Evolutionary conservation across 1,284 basidiomycete species (phyloP), one percentile per base, ranked within the genome.

Genomic region (Cutaneotrichosporon mucoides): DNA sequence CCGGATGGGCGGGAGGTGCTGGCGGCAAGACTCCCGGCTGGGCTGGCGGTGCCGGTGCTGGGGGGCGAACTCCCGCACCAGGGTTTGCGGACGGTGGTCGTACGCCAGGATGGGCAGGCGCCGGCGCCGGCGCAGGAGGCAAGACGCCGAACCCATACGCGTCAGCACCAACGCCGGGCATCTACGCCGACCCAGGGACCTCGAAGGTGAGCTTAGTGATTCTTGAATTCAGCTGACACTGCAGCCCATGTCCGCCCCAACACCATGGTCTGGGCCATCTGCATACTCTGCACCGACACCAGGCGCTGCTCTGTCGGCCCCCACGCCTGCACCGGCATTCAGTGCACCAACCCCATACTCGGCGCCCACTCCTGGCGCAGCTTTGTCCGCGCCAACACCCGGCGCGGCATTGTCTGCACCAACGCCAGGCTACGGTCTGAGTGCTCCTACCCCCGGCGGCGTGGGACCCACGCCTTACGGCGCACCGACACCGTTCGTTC

Each of bases 61-160:
- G 65, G 41, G 71, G 73, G 16, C 70, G 65, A 59, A 73, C 71
- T 40, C 71, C 70, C 7, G 70, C 69, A 33, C 62, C 66, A 34
- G 64, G 62, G 16, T 62, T 59, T 5, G 61, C 67, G 7, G 72
- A 61, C 43, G 73, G 75, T 37, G 76, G 79, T 2, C 64, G 70
- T 42, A 79, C 79, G 10, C 79, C 79, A 3, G 77, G 71, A 1
- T 79, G 69, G 69, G 47, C 63, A 5, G 64, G 63, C 15, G 62
- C 57, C 11, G 52, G 42, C 41, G 34, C 24, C 24, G 24, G 24
- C 24, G 24, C 24, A 24, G 24, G 37, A 1, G 63, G 71, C 61
- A 67, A 83, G 57, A 86, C 86, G 24, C 86, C 86, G 5, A 86
- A 86, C 70, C 82, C 85, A 7, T 83, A 84, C 66, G 70, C 68